A percentile compares a stretch with the other conserved stretches of the same genome.
These are phyloP conservation scores for Neopestalotiopsis rosae DNA, from an alignment of 2,329 filamentous ascomycete genomes.

Conservation along the genomic window DNA sequence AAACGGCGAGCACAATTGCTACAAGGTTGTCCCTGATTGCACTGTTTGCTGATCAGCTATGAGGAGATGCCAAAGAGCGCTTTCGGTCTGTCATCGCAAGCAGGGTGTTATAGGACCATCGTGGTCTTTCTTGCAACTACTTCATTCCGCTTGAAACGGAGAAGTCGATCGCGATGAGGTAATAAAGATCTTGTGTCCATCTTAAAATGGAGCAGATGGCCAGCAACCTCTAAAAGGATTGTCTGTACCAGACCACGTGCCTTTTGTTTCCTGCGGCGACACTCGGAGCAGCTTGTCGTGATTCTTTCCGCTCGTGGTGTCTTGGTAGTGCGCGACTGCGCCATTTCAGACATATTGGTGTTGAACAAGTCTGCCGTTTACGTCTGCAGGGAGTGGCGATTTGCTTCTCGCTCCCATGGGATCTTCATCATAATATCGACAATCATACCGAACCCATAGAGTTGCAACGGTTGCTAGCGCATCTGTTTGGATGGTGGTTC, in stretches of 20 bases:
- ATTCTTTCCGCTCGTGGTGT: conserved; percentile 9
- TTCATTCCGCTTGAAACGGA: not conserved
- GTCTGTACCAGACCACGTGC: not conserved
- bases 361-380: not conserved
- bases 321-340: not conserved
- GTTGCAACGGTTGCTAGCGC: not conserved
- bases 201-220: not conserved
- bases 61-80: not conserved
- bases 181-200: not conserved
- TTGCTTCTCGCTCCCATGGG: not conserved
- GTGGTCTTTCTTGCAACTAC: not conserved
- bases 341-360: conserved; percentile 1
- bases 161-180: not conserved
- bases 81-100: not conserved
- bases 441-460: not conserved
- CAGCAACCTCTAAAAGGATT: not conserved
- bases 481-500: not conserved
- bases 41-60: conserved; percentile 11
- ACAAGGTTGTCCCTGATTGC: conserved; percentile 16
- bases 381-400: not conserved
- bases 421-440: not conserved
- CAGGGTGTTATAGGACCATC: not conserved
- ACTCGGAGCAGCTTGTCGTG: conserved; percentile 13
- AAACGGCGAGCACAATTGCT: conserved; percentile 17
- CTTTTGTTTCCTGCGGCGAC: conserved; percentile 16